Conservation (phyloP, 257 asterid species). For the Penstemon newberryi region DNA sequence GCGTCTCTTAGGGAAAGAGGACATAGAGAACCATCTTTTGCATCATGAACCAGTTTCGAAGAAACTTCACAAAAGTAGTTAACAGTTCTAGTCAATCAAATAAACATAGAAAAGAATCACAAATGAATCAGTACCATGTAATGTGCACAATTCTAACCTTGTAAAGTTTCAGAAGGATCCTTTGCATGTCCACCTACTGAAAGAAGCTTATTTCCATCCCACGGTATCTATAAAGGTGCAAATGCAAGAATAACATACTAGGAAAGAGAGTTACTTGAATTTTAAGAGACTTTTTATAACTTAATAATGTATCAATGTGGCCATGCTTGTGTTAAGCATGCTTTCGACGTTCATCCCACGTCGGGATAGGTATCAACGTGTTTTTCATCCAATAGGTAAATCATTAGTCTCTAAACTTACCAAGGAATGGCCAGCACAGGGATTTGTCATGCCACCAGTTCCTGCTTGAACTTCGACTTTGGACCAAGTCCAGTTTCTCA, state of each 20-base stretch:
- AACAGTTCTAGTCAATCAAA: neutral
- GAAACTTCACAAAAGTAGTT: neutral
- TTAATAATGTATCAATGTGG: slow-evolving; percentile 12
- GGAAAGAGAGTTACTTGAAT: slow-evolving; percentile 11
- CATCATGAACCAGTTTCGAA: slow-evolving; percentile 21
- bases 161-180: slow-evolving; percentile 79
- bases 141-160: slow-evolving; percentile 51
- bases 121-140: slow-evolving; percentile 19
- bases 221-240: slow-evolving; percentile 63
- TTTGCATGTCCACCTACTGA: slow-evolving; percentile 91
- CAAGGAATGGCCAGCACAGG: slow-evolving; percentile 93
- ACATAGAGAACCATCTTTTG: slow-evolving; percentile 13
- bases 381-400: slow-evolving; percentile 28
- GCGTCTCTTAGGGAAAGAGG: no score
- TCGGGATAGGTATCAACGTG: neutral
- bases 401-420: slow-evolving; percentile 48
- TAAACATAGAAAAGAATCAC: slow-evolving; percentile 10
- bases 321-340: neutral
- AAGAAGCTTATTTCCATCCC: slow-evolving; percentile 92
- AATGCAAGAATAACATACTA: slow-evolving; percentile 29
- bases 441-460: slow-evolving; percentile 43
- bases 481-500: slow-evolving; percentile 92
- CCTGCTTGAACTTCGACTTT: slow-evolving; percentile 67
- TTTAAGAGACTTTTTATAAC: slow-evolving; percentile 3
- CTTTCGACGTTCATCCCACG: no score